Evolutionary conservation across 2,329 filamentous ascomycete species (phyloP).

Genomic region (Aspergillus pseudotamarii): DNA sequence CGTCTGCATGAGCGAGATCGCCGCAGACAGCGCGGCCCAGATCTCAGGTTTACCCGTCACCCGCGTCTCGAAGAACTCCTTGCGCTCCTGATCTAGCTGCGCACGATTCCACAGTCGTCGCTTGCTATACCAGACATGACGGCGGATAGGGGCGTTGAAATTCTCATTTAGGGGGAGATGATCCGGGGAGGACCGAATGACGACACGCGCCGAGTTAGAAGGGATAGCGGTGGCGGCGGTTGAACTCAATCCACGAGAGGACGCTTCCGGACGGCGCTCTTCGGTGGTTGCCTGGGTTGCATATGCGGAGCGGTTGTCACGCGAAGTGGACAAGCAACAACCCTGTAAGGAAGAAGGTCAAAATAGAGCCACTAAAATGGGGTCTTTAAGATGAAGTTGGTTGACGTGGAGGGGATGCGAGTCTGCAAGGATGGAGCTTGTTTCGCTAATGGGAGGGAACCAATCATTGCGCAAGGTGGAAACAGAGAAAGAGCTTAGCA

Average conservation of each 20-base stretch:
- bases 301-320: constrained; percentile 30
- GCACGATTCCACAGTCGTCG: constrained; percentile 69
- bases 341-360: constrained; percentile 30
- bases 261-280: constrained; percentile 26
- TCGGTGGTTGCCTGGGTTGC: constrained; percentile 25
- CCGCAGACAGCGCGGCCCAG: constrained; percentile 74
- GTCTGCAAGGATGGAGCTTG: constrained; percentile 6
- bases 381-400: background rate
- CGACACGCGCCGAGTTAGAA: constrained; percentile 18
- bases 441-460: background rate
- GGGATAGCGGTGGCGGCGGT: constrained; percentile 16
- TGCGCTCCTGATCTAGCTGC: constrained; percentile 70
- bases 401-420: background rate
- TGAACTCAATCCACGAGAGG: constrained; percentile 18
- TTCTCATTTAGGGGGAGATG: constrained; percentile 54
- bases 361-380: background rate
- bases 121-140: constrained; percentile 67
- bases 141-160: constrained; percentile 69
- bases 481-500: background rate
- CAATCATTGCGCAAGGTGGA: background rate
- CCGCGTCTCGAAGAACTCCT: constrained; percentile 87
- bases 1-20: constrained; percentile 68
- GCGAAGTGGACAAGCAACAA: constrained; percentile 45
- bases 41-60: constrained; percentile 76
- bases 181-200: constrained; percentile 15